Evolutionary conservation across 1,139 yeast species (phyloP), one percentile per base, ranked within the genome.

Genomic region (Hanseniaspora sp.): DNA sequence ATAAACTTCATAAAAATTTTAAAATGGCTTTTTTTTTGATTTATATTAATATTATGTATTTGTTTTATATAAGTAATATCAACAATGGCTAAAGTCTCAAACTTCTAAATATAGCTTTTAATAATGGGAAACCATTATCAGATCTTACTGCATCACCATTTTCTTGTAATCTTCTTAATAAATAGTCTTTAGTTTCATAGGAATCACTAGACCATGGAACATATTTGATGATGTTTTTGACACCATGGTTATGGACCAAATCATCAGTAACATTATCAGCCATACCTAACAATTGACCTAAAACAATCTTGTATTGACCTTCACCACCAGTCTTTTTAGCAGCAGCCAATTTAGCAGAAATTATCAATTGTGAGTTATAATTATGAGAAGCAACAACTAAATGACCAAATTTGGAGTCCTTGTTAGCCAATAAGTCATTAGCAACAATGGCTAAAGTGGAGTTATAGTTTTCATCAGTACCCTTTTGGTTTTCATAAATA

Each of bases 161-260:
- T 72, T 92, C 98, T 71, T 90, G 96, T 60, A 92, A 75, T 71
- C 98, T 79, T 74, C 98, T 83, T 59, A 83, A 74, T 61, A 92
- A 73, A 67, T 92, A 92, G 62, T 87, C 95, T 71, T 86, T 87
- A 56, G 96, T 88, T 71, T 92, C 97, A 61, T 80, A 71, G 56
- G 95, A 95, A 41, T 97, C 97, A n/a, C 13, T 44, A 9, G 97
- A 97, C 96, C 97, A 92, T 17, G 97, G 95, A 59, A 92, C 96
- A 67, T 90, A 92, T 70, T 90, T 90, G 71, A 90, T 83, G 56
- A 92, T 86, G 64, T 84, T 84, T 61, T 78, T 81, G 57, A 80
- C 86, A 47, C 80, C 77, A 60, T 79, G 74, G 53, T 80, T 74
- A 53, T 74, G 71, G 58, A 86, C 79, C 64, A 92, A 75, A 61